Evolutionary conservation across 306 rosid species (phyloP), one percentile per base, ranked within the genome.

Genomic region (Astragalus membranaceus): DNA sequence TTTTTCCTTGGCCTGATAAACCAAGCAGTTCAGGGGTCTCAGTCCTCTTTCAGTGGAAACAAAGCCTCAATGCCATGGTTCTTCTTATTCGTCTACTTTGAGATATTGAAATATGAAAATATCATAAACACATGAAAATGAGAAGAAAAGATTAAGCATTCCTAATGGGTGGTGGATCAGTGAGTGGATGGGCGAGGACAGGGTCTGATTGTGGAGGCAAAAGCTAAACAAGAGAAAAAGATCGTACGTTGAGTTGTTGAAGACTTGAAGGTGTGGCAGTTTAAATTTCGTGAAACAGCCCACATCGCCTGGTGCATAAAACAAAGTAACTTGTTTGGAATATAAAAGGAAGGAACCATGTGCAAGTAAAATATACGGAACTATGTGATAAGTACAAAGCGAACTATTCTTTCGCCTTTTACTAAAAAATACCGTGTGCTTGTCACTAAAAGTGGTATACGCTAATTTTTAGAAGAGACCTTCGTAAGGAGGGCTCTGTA

Each of bases 351-450:
- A 8, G 10, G 43, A 8, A 8, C 7, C 9, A n/a, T n/a, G n/a
- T 36, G 5, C 7, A 5, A 36, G 42, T 0, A 5, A 1, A 4
- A 36, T 2, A 1, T 9, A 78, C 39, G 64, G 67, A 84, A 85
- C 81, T 57, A 35, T 61, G 84, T 47, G 72, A n/a, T 77, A 51
- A 33, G 43, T 74, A 52, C 81, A 66, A 0, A 76, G 84, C 75
- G 78, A 80, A 71, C 75, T 80, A 77, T 78, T 78, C 82, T 81
- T 78, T 77, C 74, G 80, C 82, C 82, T 81, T 77, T 73, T 81
- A 77, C 80, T 61, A 76, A 76, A 81, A 76, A 81, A 72, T 77
- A 81, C 79, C 65, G 79, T 76, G 76, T 66, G 55, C 59, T 16
- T 29, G 50, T 10, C 58, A 15, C 41, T 2, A 2, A 1, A 37